phyloP scores from a whole-genome alignment of 768 basidiomycete species.

The Tulasnella sp. region DNA sequence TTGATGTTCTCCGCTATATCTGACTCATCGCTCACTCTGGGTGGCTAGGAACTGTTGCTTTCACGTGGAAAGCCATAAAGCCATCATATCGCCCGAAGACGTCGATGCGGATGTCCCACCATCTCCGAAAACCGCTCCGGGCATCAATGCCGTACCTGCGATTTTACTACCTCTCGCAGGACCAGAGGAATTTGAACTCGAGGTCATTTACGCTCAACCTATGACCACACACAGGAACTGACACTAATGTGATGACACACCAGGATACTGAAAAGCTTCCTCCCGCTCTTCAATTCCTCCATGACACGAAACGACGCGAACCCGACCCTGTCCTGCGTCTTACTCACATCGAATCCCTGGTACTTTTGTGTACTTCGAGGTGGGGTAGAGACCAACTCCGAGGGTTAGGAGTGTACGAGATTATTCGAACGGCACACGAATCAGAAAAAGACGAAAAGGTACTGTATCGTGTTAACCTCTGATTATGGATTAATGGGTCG shows the following conservation, averaged over 20 bases:
- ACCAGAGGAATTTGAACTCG: slow-evolving; percentile 87
- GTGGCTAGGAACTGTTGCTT: slow-evolving; percentile 63
- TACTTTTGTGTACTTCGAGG: slow-evolving; percentile 77
- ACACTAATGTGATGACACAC: neutral
- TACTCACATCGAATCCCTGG: slow-evolving; percentile 78
- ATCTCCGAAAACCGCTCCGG: slow-evolving; percentile 46
- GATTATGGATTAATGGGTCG: neutral
- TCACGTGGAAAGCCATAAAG: slow-evolving; percentile 51
- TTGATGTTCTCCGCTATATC: neutral
- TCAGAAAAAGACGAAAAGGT: slow-evolving; percentile 71
- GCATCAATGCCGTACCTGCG: slow-evolving; percentile 73
- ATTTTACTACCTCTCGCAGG: slow-evolving; percentile 86
- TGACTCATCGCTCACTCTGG: neutral
- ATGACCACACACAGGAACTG: neutral
- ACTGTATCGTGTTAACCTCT: slow-evolving; percentile 18
- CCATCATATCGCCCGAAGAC: slow-evolving; percentile 51
- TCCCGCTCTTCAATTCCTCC: slow-evolving; percentile 73
- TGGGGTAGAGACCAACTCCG: slow-evolving; percentile 79
- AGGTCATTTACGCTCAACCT: slow-evolving; percentile 35
- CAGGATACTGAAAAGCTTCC: slow-evolving; percentile 86
- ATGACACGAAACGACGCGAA: slow-evolving; percentile 73
- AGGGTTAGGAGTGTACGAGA: slow-evolving; percentile 71
- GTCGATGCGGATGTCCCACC: slow-evolving; percentile 44
- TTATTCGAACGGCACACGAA: slow-evolving; percentile 65
- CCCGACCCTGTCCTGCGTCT: slow-evolving; percentile 60